These are phyloP conservation scores for Pachysandra terminalis DNA, from an alignment of 164 flowering plant genomes.

Conservation along the genomic window DNA sequence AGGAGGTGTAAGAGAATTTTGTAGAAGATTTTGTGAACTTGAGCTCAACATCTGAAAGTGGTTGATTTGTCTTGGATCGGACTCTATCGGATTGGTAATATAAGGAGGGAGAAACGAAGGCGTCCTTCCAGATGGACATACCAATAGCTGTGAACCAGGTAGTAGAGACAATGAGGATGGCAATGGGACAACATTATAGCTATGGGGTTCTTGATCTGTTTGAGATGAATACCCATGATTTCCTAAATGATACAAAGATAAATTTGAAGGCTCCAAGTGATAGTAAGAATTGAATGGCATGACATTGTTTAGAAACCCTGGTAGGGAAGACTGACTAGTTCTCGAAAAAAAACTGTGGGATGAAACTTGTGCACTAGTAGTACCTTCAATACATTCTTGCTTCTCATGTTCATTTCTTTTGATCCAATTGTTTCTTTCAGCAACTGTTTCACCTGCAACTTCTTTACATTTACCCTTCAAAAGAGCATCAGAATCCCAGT, in stretches of 20 bases:
- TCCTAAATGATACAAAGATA: conserved; percentile 31
- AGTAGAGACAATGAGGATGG: conserved; percentile 20
- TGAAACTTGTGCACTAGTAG: conserved; percentile 21
- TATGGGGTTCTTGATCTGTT: conserved; percentile 30
- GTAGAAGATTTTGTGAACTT: conserved; percentile 24
- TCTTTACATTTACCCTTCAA: conserved; percentile 28
- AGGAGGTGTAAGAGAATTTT: conserved; percentile 30
- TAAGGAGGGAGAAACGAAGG: conserved; percentile 27
- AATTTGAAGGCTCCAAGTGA: conserved; percentile 47
- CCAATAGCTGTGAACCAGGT: background rate
- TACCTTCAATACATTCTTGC: conserved; percentile 20
- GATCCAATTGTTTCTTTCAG: conserved; percentile 22
- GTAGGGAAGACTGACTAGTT: conserved; percentile 25
- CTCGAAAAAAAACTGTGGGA: conserved; percentile 28
- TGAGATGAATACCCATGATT: conserved; percentile 33
- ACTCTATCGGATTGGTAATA: conserved; percentile 22
- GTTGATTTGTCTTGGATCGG: conserved; percentile 43
- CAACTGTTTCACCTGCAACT: conserved; percentile 15
- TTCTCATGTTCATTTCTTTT: conserved; percentile 27
- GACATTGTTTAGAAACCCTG: conserved; percentile 28
- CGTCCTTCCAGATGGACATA: background rate
- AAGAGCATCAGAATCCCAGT: conserved; percentile 25
- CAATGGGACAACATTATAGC: conserved; percentile 31
- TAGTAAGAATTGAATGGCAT: conserved; percentile 39
- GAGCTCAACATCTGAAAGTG: conserved; percentile 48